phyloP scores from a whole-genome alignment of 2,329 filamentous ascomycete species.

The Clathrospora elynae region DNA sequence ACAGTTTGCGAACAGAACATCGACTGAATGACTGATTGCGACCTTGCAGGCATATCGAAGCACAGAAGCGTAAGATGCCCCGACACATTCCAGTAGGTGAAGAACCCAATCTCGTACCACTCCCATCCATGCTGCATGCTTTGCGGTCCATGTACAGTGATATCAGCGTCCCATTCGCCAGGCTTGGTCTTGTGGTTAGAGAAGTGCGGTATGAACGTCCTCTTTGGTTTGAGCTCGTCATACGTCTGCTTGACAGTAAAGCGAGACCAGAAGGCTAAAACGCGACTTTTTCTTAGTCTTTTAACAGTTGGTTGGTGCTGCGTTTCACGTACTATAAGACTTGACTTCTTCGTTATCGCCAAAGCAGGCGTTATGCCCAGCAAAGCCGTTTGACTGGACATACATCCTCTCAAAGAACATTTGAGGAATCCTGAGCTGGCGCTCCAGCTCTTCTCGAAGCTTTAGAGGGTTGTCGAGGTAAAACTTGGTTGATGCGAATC shows the following conservation, averaged over 20 bases:
- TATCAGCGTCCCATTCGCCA: neutral
- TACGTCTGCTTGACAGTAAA: conserved; percentile 20
- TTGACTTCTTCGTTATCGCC: conserved; percentile 8
- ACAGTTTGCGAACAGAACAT: conserved; percentile 5
- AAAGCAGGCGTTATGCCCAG: conserved; percentile 8
- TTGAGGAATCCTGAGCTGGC: conserved; percentile 8
- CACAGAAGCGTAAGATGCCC: conserved; percentile 9
- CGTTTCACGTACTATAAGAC: conserved; percentile 9
- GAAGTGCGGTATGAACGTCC: conserved; percentile 17
- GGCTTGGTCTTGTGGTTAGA: conserved; percentile 1
- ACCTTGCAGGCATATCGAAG: conserved; percentile 17
- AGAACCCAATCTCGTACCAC: conserved; percentile 23
- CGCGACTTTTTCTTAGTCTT: neutral
- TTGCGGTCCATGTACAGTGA: neutral
- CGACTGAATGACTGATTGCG: conserved; percentile 10
- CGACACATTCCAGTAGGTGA: conserved; percentile 10
- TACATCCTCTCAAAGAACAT: conserved; percentile 16
- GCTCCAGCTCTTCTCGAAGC: no score
- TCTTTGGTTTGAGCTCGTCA: conserved; percentile 15
- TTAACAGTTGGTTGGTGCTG: neutral
- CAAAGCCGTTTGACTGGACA: conserved; percentile 19
- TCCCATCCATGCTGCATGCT: conserved; percentile 13
- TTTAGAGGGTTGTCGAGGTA: no score
- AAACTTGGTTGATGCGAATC: no score
- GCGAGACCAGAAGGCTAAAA: conserved; percentile 14